Evolutionary conservation across 1,139 yeast species (phyloP).

Genomic region (Taphrina sp.): DNA sequence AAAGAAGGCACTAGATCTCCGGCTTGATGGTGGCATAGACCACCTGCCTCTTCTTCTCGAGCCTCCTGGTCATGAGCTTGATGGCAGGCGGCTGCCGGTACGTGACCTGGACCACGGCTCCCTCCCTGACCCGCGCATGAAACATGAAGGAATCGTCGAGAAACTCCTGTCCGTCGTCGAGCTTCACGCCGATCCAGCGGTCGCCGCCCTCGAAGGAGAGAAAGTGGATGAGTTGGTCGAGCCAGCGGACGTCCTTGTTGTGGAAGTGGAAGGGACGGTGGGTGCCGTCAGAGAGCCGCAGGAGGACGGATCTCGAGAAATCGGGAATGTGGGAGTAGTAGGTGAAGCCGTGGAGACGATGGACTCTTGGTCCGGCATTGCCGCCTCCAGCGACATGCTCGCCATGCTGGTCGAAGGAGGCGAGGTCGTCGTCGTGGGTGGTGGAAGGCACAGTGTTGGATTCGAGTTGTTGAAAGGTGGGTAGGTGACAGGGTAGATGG

Average conservation of each 20-base stretch:
- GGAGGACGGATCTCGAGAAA: neutral
- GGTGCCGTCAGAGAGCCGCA: constrained; percentile 10
- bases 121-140: neutral
- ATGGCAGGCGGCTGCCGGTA: constrained; percentile 11
- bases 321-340: constrained; percentile 17
- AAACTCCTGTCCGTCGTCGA: neutral
- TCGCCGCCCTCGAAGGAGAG: neutral
- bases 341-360: constrained; percentile 4
- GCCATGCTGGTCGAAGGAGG: neutral
- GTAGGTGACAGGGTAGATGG: neutral
- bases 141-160: constrained; percentile 12
- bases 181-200: constrained; percentile 17
- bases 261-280: neutral
- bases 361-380: too few species aligned
- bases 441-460: neutral
- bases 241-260: constrained; percentile 3
- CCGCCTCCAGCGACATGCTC: too few species aligned
- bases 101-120: constrained; percentile 2
- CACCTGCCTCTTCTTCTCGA: constrained; percentile 2
- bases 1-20: too few species aligned
- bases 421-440: neutral
- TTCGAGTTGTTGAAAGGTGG: neutral
- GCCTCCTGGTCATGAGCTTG: constrained; percentile 3
- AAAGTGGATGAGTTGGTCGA: constrained; percentile 14
- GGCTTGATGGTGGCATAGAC: neutral